These are phyloP conservation scores for Pythium dissimile DNA, from an alignment of 352 stramenopile species.

Conservation along the genomic window DNA sequence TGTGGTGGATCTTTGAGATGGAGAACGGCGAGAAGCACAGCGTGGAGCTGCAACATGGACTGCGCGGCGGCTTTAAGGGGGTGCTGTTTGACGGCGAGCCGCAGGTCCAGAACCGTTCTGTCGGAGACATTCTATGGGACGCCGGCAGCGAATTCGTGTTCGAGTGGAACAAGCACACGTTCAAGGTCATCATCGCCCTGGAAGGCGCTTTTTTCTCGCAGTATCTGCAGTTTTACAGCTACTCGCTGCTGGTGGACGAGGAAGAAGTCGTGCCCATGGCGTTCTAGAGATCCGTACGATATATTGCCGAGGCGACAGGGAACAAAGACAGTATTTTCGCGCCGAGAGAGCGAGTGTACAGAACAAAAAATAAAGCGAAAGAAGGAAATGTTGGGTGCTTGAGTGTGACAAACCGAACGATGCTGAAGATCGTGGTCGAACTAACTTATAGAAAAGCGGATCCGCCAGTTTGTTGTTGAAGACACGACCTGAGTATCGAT, in stretches of 20 bases:
- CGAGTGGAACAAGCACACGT: constrained; percentile 55
- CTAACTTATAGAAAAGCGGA: too few relatives aligned
- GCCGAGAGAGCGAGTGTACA: neutral
- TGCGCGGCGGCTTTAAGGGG: constrained; percentile 68
- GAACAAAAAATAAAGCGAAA: constrained; percentile 1
- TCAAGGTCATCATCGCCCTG: constrained; percentile 73
- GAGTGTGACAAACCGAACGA: neutral
- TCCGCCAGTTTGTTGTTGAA: neutral
- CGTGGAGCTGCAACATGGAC: constrained; percentile 74
- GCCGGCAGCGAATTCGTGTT: constrained; percentile 73
- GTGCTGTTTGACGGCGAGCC: constrained; percentile 70
- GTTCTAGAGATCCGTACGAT: too few relatives aligned
- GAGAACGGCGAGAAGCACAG: constrained; percentile 52
- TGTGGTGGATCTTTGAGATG: constrained; percentile 81
- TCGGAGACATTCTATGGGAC: constrained; percentile 78
- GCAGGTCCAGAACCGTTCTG: constrained; percentile 60
- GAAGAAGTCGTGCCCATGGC: constrained; percentile 56
- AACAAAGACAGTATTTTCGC: constrained; percentile 3
- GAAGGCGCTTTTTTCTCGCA: constrained; percentile 85
- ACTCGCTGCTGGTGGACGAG: constrained; percentile 74
- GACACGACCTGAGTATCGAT: neutral
- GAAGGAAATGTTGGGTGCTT: too few relatives aligned
- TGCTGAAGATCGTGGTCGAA: neutral
- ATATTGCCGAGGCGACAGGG: neutral
- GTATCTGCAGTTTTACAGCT: constrained; percentile 83